phyloP scores from a whole-genome alignment of 805 yeast species.

The Ogataea trehaloabstinens region DNA sequence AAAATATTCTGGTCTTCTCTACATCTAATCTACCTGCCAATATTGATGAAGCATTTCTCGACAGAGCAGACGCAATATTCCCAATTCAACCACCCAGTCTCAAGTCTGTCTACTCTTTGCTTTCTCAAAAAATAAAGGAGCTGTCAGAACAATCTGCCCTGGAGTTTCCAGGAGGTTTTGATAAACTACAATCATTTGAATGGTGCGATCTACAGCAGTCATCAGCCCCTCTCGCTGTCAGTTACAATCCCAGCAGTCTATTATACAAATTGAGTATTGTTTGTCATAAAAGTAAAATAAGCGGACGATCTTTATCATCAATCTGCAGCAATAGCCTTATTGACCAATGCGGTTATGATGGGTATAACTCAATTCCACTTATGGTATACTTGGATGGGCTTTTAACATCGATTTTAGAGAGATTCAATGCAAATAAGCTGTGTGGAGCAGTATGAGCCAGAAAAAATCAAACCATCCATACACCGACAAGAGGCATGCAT shows the following conservation, averaged over 20 bases:
- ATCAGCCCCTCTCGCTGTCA: neutral
- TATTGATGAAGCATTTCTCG: constrained; percentile 43
- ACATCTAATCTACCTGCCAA: constrained; percentile 40
- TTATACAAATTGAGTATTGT: constrained; percentile 8
- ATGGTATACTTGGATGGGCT: constrained; percentile 4
- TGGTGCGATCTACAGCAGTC: neutral
- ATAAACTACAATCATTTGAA: neutral
- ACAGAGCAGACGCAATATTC: constrained; percentile 40
- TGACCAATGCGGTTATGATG: constrained; percentile 4
- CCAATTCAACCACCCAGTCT: constrained; percentile 35
- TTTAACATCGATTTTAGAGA: constrained; percentile 3
- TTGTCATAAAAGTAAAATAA: constrained; percentile 5
- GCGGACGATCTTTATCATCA: constrained; percentile 12
- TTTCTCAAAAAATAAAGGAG: constrained; percentile 28
- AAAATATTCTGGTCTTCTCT: constrained; percentile 37
- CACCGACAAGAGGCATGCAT: neutral
- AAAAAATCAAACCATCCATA: neutral
- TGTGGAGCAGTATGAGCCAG: too few species aligned
- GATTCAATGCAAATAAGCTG: constrained; percentile 1
- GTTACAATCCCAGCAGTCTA: constrained; percentile 4
- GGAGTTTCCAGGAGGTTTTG: neutral
- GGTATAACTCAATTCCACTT: neutral
- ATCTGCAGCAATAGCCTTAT: constrained; percentile 7
- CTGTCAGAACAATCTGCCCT: constrained; percentile 8
- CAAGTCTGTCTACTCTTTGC: constrained; percentile 29